Evolutionary conservation across 75 land plant species (phyloP), one percentile per base, ranked within the genome.

Genomic region (Picea glauca): DNA sequence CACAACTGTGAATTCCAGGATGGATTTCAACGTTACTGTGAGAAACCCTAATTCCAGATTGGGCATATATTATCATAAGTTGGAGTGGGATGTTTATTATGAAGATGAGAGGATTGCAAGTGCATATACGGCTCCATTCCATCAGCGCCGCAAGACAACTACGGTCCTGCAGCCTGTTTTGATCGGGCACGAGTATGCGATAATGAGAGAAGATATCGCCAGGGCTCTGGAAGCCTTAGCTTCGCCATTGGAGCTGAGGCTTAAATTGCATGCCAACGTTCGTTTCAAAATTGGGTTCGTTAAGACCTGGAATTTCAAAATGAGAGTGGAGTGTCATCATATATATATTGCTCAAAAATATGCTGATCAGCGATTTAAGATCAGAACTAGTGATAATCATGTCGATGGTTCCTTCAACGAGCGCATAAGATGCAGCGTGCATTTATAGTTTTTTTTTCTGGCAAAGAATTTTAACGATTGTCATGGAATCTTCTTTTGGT

Each of bases 1-100:
- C 23, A 63, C 64, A 78, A 74, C 83, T 63, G 82, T 94, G 78
- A 59, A 79, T 43, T 84, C 89, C 79, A 81, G 88, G 66, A 80
- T 93, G 68, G 35, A 64, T 8, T 88, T 84, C 85, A 76, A 83
- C 72, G 68, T 88, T 20, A 81, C 84, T 12, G 85, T 78, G 38
- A 83, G 88, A 17, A 95, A 95, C 76, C 85, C 96, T 17, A 95
- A 95, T 82, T 80, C 66, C 58, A 84, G 87, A 23, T 84, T 95
- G 50, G 88, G 89, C 26, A 79, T 89, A 76, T 81, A 88, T 81
- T 95, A 90, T 79, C 89, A 88, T 59, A 14, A 83, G 43, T 81
- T 91, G 78, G 72, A 75, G 23, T 83, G 57, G 35, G 60, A 83
- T 31, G 79, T 88, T 38, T 85, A 46, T 76, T 93, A 86, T 78